Base-by-base conservation (phyloP, 805 yeast genomes). In the Candida ulmi region DNA sequence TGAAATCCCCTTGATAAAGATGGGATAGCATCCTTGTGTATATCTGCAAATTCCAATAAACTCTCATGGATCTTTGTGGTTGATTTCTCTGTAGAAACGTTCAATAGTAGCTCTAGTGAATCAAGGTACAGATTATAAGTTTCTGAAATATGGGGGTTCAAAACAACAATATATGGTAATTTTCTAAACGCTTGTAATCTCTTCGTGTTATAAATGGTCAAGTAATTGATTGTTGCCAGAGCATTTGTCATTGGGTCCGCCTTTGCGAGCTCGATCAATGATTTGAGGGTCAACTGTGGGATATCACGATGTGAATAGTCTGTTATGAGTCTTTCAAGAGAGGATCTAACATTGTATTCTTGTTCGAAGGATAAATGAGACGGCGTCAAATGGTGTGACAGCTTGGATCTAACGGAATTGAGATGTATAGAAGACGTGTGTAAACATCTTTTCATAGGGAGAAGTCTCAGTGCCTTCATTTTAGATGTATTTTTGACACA, bases 1-100 rank as follows among this genome's bases (percentile, higher is more conserved):
- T 69, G 69, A 52, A 91, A 83, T 0, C 98, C 99, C 43, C 78
- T 78, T 13, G 96, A 86, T 39, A 91, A 63, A 4, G 77, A 72
- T 3, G 95, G 84, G 36, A 93, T 70, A 4, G 95, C 88, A 57
- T 93, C 95, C 13, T 87, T 74, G 57, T 91, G 98, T 30, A 79
- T 69, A 42, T 81, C 82, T 15, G 87, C 74, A 46, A 87, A 80
- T 33, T 73, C 63, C 17, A 66, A 61, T 36, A 91, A 63, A 6
- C 78, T 69, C 6, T 62, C 54, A 12, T 78, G 71, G 46, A 88
- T 78, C 33, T 55, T 51, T 3, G 57, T 59, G 51, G 83, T 29
- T 41, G 83, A 80, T 35, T 72, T 72, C 13, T 70, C 74, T 44
- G 61, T 51, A 7, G 78, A 69, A 30, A 70, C 56, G 39, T 65